Evolutionary conservation across 129 eudicot genomes (phyloP).

Genomic region (Saposhnikovia divaricata): DNA sequence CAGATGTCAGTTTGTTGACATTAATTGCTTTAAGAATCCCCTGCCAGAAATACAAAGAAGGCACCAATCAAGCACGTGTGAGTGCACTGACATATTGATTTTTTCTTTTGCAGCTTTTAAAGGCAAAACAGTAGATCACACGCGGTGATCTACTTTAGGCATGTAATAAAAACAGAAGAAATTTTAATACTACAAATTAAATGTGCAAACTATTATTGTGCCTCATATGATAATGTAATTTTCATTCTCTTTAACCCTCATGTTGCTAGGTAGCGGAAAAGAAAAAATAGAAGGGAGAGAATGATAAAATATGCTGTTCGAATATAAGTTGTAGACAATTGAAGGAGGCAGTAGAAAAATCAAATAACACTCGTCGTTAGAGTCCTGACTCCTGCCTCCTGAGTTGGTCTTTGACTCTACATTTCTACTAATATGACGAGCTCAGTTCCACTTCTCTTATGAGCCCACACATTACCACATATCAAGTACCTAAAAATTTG

Average conservation of each 20-base stretch:
- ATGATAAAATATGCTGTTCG: not conserved
- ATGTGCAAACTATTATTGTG: not conserved
- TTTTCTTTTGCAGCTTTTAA: not conserved
- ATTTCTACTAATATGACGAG: not conserved
- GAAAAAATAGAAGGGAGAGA: not conserved
- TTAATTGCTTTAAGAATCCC: constrained; percentile 86
- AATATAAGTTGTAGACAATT: not conserved
- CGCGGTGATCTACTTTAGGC: not conserved
- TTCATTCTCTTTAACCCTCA: not conserved
- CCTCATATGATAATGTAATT: not conserved
- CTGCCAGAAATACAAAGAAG: constrained; percentile 29
- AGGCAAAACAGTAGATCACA: not conserved
- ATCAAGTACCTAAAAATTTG: no score
- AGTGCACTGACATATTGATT: not conserved
- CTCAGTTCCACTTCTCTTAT: no score
- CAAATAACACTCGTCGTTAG: not conserved
- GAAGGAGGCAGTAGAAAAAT: not conserved
- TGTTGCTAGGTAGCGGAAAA: not conserved
- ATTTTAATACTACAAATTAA: not conserved
- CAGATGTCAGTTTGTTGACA: constrained; percentile 82
- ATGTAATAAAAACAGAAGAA: not conserved
- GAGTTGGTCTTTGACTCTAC: not conserved
- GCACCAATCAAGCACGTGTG: not conserved
- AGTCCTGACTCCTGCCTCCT: not conserved
- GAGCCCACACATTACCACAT: no score